Conservation (phyloP, 345 rosid genomes). For the Heritiera fomes region DNA sequence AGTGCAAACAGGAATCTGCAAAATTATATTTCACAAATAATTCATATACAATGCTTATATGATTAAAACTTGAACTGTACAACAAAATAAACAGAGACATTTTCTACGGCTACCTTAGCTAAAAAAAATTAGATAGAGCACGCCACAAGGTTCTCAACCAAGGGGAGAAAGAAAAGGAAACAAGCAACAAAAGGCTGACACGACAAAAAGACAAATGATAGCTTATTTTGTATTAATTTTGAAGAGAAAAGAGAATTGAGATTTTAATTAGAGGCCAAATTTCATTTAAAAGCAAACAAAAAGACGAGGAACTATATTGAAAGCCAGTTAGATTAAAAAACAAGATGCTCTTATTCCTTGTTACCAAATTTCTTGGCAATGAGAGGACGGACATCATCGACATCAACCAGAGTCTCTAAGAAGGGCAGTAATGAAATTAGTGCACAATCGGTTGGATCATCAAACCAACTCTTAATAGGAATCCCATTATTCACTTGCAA, state of each 20-base stretch:
- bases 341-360: constrained; percentile 50
- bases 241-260: constrained; percentile 26
- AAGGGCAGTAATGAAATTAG: constrained; percentile 84
- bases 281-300: constrained; percentile 30
- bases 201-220: constrained; percentile 32
- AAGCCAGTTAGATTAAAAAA: constrained; percentile 30
- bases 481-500: constrained; percentile 94
- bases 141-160: constrained; percentile 31
- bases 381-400: constrained; percentile 89
- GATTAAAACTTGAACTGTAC: constrained; percentile 45
- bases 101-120: constrained; percentile 38
- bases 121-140: constrained; percentile 33
- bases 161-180: constrained; percentile 29
- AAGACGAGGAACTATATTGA: constrained; percentile 34
- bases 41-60: constrained; percentile 39
- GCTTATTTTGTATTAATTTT: constrained; percentile 35
- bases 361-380: constrained; percentile 86
- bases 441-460: constrained; percentile 84
- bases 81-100: constrained; percentile 32
- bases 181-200: constrained; percentile 37
- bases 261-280: constrained; percentile 33
- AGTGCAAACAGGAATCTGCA: constrained; percentile 20
- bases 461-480: constrained; percentile 96
- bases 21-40: constrained; percentile 42
- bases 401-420: constrained; percentile 81